These are phyloP conservation scores for Candida ipomoeae DNA, from an alignment of 805 yeast genomes.

Conservation along the genomic window DNA sequence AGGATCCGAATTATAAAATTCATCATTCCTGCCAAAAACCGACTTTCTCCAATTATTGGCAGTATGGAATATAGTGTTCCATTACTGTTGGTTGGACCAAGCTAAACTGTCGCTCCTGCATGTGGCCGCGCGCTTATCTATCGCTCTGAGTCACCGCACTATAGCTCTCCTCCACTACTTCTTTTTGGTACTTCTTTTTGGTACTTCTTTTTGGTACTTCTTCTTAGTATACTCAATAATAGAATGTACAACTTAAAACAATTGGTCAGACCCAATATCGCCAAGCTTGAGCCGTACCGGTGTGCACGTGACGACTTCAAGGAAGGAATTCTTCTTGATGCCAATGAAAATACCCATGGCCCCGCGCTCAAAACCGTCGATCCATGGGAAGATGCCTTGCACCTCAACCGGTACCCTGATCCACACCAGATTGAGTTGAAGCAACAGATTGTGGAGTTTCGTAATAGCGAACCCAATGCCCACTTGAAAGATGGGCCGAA, in stretches of 20 bases:
- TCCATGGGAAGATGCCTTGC: constrained; percentile 44
- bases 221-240: not conserved
- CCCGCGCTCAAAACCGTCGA: constrained; percentile 57
- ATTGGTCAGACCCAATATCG: constrained; percentile 81
- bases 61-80: not conserved
- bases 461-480: constrained; percentile 51
- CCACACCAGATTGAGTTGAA: constrained; percentile 87
- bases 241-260: constrained; percentile 35
- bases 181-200: no score
- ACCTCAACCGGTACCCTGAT: constrained; percentile 90
- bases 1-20: no score
- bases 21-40: no score
- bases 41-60: no score
- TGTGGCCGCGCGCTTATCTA: constrained; percentile 1
- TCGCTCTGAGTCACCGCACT: constrained; percentile 3
- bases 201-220: no score
- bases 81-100: not conserved
- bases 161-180: not conserved
- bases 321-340: constrained; percentile 85
- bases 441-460: constrained; percentile 60
- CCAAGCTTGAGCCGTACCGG: constrained; percentile 80
- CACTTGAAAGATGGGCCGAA: constrained; percentile 12
- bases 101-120: constrained; percentile 2
- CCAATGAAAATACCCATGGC: constrained; percentile 94
- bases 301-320: constrained; percentile 96